Evolutionary conservation across 2,329 filamentous ascomycete genomes (phyloP), one percentile per base, ranked within the genome.

Genomic region (Pseudomassariella vexata): DNA sequence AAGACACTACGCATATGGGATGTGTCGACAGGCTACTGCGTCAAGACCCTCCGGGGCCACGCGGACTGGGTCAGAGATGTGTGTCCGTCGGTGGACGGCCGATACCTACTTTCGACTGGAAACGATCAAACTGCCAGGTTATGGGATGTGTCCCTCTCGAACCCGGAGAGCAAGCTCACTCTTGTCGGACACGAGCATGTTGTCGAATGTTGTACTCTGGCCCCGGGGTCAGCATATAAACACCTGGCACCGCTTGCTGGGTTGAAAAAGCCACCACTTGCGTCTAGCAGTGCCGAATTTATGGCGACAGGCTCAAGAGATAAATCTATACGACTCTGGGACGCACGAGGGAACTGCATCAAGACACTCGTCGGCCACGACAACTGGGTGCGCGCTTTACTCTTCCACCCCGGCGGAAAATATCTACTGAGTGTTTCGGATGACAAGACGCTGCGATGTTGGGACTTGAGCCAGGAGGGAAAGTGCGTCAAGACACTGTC

Each of bases 51-150:
- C 41, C 73, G 79, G 19, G 88, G 89, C 1, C 89, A 95, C 49
- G 73, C 71, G 3, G 88, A 85, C 46, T 95, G 90, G 89, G 85
- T 96, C n/a, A 79, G 89, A 37, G 85, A 90, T 44, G 84, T 95
- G 7, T 76, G 73, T 12, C 85, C 88, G 0, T 92, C 86, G 2
- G 70, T 79, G 24, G 89, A 95, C 50, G 89, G 89, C 18, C 76
- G 82, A 36, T 95, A 77, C 63, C 73, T 95, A 3, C 57, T 95
- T 23, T 94, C 87, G 2, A 82, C 82, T 5, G 85, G 87, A 19
- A 81, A 88, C 47, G 89, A 95, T 48, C 79, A 82, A 56, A 86
- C 85, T 3, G 79, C 82, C 17, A 76, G 86, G 15, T 64, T 95
- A 34, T 95, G 89, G 89, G 88, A 95, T 54, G 74, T 88, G 10